phyloP scores from a whole-genome alignment of 305 asterid species.

The Fraxinus greggii region DNA sequence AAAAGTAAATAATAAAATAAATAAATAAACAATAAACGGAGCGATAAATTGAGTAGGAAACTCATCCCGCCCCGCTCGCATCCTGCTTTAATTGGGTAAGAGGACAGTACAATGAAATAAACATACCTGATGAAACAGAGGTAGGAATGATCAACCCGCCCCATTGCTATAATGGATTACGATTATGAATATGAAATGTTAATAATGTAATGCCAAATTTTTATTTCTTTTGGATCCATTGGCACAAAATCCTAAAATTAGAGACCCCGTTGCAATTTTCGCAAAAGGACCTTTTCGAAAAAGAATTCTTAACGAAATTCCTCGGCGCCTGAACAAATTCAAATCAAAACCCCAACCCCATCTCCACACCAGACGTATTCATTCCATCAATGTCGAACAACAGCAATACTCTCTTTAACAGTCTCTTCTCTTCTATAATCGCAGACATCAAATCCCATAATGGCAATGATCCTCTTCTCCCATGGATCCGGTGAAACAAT shows the following conservation, averaged over 20 bases:
- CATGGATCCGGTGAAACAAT: slow-evolving; percentile 77
- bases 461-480: slow-evolving; percentile 81
- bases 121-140: not conserved
- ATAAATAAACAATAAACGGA: too few relatives aligned
- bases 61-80: too few relatives aligned
- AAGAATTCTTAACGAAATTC: not conserved
- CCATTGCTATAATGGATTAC: not conserved
- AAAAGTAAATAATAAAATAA: too few relatives aligned
- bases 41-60: too few relatives aligned
- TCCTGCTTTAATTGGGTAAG: not conserved
- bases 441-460: slow-evolving; percentile 72
- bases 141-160: not conserved
- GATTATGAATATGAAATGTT: not conserved
- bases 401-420: slow-evolving; percentile 35
- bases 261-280: not conserved
- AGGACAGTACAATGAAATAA: too few relatives aligned
- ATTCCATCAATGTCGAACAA: slow-evolving; percentile 44
- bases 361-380: not conserved
- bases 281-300: not conserved
- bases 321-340: slow-evolving; percentile 38
- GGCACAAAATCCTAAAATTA: not conserved
- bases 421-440: slow-evolving; percentile 63
- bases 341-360: slow-evolving; percentile 18
- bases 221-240: not conserved
- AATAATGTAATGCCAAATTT: not conserved